A percentile compares a stretch with the other conserved stretches of the same genome.
phyloP scores from a whole-genome alignment of 1,284 basidiomycete genomes.

The Sporisorium exsertum region DNA sequence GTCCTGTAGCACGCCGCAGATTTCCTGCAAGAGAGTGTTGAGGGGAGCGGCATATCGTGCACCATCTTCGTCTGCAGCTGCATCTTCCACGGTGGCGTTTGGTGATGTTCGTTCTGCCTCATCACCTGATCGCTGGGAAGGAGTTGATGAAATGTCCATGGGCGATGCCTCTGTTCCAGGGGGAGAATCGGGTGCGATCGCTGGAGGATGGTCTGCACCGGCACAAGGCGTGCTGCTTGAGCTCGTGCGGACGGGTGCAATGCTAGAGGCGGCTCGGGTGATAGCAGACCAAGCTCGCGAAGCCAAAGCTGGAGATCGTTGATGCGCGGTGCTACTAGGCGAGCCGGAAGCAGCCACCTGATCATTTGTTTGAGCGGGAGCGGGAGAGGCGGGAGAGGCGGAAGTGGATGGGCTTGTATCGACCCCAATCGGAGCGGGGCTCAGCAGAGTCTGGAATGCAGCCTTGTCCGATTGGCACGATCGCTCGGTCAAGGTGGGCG shows the following conservation, averaged over 20 bases:
- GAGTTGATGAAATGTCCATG: not conserved
- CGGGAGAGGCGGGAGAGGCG: not conserved
- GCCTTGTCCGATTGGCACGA: not conserved
- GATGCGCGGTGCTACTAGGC: not conserved
- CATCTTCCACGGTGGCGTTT: not conserved
- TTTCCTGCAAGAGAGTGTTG: not conserved
- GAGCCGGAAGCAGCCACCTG: not conserved
- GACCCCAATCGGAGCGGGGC: not conserved
- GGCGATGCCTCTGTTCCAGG: no score
- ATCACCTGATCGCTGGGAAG: not conserved
- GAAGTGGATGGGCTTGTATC: not conserved
- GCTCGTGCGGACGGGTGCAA: not conserved
- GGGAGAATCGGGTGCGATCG: not conserved
- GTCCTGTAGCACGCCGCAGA: not conserved
- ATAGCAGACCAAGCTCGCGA: conserved; percentile 2
- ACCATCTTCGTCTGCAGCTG: not conserved
- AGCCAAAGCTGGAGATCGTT: not conserved
- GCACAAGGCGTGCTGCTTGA: no score
- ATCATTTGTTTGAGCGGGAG: not conserved
- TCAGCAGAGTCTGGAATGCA: not conserved
- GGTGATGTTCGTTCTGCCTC: not conserved
- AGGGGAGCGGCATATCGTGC: not conserved
- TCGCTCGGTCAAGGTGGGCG: not conserved
- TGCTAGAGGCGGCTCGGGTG: not conserved
- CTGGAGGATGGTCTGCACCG: not conserved